Base-by-base conservation (phyloP, 345 rosid species). In the Gynandropsis gynandra region DNA sequence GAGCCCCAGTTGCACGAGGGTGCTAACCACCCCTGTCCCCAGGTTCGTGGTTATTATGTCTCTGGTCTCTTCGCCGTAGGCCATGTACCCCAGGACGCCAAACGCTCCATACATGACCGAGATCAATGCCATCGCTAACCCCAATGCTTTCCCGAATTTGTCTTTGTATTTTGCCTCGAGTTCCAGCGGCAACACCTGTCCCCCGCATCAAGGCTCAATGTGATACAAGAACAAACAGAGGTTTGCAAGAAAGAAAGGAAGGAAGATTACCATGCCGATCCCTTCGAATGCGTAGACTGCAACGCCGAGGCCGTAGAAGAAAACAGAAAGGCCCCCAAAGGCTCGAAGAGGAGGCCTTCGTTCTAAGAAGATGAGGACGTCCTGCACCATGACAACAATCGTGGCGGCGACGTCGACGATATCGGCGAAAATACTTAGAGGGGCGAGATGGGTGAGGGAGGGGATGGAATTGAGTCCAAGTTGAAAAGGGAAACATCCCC, bases 211-310 rank as follows among this genome's bases (percentile, higher is more conserved):
- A 24, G 29, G 29, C 29, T 24, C 5, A 24, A 5, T 5, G 2
- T 24, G 2, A 5, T 24, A 2, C 2, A 24, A 24, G 29, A 5
- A 24, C 5, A 24, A 24, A 5, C 2, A 24, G 5, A 24, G 29
- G n/a, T n/a, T 2, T 2, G 5, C 2, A 24, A 24, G 29, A 24
- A 24, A 24, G 29, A 24, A 24, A n/a, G n/a, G n/a, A 61, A 39
- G 42, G 53, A 24, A 24, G 29, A 24, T 2, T 24, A 24, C 29
- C 29, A 24, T 24, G 29, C 29, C 29, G 29, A 24, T 24, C 29
- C 94, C 94, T 79, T 84, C 94, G 31, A 81, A 84, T 1, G 94
- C 74, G 56, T 81, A 84, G 1, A 84, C 83, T 31, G 89, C 80
- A 7, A 84, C 89, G 9, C 89, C 94, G 43, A 84, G 19, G 4